A percentile compares a stretch with the other conserved stretches of the same genome.
These are phyloP conservation scores for Thermothielavioides terrestris DNA, from an alignment of 495 filamentous ascomycete species.

Conservation along the genomic window DNA sequence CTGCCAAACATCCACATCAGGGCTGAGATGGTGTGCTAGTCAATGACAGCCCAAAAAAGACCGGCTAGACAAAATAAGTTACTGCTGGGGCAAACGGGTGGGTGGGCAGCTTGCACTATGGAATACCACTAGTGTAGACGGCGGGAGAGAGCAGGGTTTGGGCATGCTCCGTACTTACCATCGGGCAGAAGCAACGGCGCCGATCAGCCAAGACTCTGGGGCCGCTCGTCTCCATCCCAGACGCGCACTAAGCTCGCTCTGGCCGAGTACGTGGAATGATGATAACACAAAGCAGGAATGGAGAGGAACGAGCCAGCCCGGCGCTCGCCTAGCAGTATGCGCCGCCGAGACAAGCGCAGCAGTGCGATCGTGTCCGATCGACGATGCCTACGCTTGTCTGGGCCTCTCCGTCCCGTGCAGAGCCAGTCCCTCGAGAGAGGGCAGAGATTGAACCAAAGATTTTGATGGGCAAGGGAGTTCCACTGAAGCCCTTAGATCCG, in stretches of 20 bases:
- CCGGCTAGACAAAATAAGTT: constrained; percentile 6
- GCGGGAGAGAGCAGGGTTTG: not conserved
- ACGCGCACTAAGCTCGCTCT: not conserved
- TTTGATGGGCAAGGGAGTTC: not conserved
- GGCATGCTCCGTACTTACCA: no score
- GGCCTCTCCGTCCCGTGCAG: not conserved
- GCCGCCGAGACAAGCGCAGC: not conserved
- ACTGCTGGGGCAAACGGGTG: constrained; percentile 1
- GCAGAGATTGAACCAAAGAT: not conserved
- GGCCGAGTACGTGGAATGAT: constrained; percentile 4
- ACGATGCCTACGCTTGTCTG: not conserved
- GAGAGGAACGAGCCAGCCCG: not conserved
- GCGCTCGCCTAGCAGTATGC: not conserved
- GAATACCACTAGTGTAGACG: no score
- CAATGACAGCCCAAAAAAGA: not conserved
- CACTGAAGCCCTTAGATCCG: not conserved
- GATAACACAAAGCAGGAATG: constrained; percentile 7
- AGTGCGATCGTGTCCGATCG: not conserved
- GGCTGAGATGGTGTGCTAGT: not conserved
- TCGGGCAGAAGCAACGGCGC: constrained; percentile 8
- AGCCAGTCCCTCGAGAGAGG: no score
- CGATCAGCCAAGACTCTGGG: constrained; percentile 15
- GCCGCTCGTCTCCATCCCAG: not conserved
- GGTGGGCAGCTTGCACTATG: not conserved
- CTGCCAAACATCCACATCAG: constrained; percentile 6